Percentiles rank a stretch among this genome's conserved stretches.
Conservation (phyloP, 2,329 filamentous ascomycete genomes). For the Leptosphaerulina australis region DNA sequence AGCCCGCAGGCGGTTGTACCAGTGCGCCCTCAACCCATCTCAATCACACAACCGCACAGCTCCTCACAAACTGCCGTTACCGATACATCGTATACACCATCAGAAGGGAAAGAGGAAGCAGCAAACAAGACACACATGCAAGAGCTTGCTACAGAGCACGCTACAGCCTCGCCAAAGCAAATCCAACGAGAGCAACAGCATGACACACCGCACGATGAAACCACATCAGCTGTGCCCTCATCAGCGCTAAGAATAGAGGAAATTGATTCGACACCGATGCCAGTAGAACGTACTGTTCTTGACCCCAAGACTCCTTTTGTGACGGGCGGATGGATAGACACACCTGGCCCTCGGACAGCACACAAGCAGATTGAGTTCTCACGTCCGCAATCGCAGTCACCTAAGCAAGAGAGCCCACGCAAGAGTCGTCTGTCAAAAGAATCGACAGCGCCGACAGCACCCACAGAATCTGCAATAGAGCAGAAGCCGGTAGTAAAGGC, state of each 20-base stretch:
- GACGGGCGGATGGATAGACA: slow-evolving; percentile 58
- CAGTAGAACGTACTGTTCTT: slow-evolving; percentile 27
- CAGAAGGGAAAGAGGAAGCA: background rate
- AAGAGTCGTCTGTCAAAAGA: slow-evolving; percentile 22
- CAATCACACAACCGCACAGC: slow-evolving; percentile 21
- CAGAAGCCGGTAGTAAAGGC: slow-evolving; percentile 7
- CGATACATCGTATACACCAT: slow-evolving; percentile 2
- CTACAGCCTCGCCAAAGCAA: background rate
- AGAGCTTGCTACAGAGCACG: slow-evolving; percentile 3
- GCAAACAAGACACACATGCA: slow-evolving; percentile 4
- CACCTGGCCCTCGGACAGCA: slow-evolving; percentile 45
- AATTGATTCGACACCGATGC: slow-evolving; percentile 39
- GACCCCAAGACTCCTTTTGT: slow-evolving; percentile 53
- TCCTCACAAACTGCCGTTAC: slow-evolving; percentile 21
- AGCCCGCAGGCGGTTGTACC: slow-evolving; percentile 46
- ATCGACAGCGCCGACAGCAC: slow-evolving; percentile 1
- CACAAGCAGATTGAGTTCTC: slow-evolving; percentile 16
- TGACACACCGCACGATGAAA: slow-evolving; percentile 11
- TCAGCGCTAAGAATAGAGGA: slow-evolving; percentile 15
- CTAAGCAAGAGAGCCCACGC: slow-evolving; percentile 24
- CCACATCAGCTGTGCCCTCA: slow-evolving; percentile 9
- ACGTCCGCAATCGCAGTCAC: slow-evolving; percentile 25
- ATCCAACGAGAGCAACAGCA: slow-evolving; percentile 15
- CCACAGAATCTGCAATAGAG: slow-evolving; percentile 5
- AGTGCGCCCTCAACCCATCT: slow-evolving; percentile 31